phyloP scores from a whole-genome alignment of 108 stramenopile genomes.

The Conticribra weissflogii region DNA sequence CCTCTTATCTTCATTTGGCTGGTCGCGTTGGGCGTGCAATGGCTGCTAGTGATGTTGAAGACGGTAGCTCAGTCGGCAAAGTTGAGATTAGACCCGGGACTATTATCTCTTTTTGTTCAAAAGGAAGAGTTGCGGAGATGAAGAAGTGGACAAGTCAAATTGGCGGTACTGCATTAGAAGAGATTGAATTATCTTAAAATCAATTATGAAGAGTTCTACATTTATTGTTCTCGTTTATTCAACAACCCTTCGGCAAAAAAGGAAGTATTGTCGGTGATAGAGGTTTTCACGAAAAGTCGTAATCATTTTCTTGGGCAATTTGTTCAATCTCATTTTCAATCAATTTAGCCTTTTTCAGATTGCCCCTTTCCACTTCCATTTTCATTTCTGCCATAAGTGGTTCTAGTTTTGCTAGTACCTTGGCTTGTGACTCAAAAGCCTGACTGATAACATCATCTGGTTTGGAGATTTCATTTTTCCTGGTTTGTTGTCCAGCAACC shows the following conservation, averaged over 20 bases:
- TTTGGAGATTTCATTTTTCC: not conserved
- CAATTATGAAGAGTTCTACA: not conserved
- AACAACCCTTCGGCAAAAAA: no score
- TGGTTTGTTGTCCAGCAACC: slow-evolving; percentile 69
- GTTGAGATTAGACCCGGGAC: slow-evolving; percentile 55
- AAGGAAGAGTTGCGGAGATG: slow-evolving; percentile 52
- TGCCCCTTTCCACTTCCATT: slow-evolving; percentile 45
- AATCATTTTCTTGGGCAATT: slow-evolving; percentile 51
- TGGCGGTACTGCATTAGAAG: slow-evolving; percentile 55
- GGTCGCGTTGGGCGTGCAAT: slow-evolving; percentile 71
- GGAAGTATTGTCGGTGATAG: no score
- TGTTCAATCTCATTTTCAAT: slow-evolving; percentile 54
- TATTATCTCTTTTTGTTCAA: slow-evolving; percentile 64
- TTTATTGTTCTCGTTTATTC: no score
- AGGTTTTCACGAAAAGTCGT: slow-evolving; percentile 25
- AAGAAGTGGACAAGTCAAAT: slow-evolving; percentile 64
- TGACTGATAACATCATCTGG: not conserved
- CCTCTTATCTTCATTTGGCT: slow-evolving; percentile 79
- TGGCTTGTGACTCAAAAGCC: slow-evolving; percentile 14
- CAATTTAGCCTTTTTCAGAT: slow-evolving; percentile 47
- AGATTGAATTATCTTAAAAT: slow-evolving; percentile 17
- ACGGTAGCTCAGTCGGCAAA: slow-evolving; percentile 9
- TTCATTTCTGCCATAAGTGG: slow-evolving; percentile 38
- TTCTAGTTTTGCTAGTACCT: slow-evolving; percentile 55
- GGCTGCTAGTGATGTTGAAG: slow-evolving; percentile 8